Evolutionary conservation across 2,329 filamentous ascomycete species (phyloP).

Genomic region (Pseudogymnoascus sp.): DNA sequence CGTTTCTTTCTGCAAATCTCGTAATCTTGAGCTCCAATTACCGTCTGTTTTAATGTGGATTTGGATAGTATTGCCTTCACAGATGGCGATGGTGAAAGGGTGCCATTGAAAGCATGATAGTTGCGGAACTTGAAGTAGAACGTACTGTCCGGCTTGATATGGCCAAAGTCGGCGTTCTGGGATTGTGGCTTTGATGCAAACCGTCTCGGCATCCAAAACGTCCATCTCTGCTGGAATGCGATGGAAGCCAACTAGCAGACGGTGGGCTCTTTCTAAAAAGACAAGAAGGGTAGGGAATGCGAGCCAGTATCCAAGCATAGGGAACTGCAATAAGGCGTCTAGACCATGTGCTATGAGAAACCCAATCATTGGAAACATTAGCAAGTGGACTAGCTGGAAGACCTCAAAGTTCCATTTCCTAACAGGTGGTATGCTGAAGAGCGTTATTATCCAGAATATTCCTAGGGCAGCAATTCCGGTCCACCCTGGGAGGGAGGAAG

Average conservation of each 20-base stretch:
- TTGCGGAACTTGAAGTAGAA: slow-evolving; percentile 47
- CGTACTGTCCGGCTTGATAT: slow-evolving; percentile 39
- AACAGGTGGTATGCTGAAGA: slow-evolving; percentile 43
- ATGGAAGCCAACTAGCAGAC: slow-evolving; percentile 41
- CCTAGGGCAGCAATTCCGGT: slow-evolving; percentile 42
- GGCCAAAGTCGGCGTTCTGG: slow-evolving; percentile 42
- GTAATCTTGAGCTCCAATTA: slow-evolving; percentile 45
- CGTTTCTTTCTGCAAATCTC: slow-evolving; percentile 33
- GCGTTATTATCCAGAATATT: slow-evolving; percentile 42
- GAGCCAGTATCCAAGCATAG: slow-evolving; percentile 51
- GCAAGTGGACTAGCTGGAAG: slow-evolving; percentile 49
- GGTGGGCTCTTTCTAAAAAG: slow-evolving; percentile 39
- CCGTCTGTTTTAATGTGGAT: slow-evolving; percentile 53
- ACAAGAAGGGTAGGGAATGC: slow-evolving; percentile 46
- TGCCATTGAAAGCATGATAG: slow-evolving; percentile 52
- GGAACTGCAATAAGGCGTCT: slow-evolving; percentile 41
- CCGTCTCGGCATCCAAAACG: slow-evolving; percentile 45
- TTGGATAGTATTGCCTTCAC: slow-evolving; percentile 43
- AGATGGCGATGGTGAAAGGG: slow-evolving; percentile 51
- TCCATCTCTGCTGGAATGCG: slow-evolving; percentile 41
- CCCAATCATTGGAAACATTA: slow-evolving; percentile 52
- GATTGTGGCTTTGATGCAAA: slow-evolving; percentile 41
- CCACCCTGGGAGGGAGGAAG: slow-evolving; percentile 40
- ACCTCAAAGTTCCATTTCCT: slow-evolving; percentile 47
- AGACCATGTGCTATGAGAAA: slow-evolving; percentile 49